Evolutionary conservation across 139 green algal species (phyloP).

Genomic region (Chlamydomonas sphaeroides): DNA sequence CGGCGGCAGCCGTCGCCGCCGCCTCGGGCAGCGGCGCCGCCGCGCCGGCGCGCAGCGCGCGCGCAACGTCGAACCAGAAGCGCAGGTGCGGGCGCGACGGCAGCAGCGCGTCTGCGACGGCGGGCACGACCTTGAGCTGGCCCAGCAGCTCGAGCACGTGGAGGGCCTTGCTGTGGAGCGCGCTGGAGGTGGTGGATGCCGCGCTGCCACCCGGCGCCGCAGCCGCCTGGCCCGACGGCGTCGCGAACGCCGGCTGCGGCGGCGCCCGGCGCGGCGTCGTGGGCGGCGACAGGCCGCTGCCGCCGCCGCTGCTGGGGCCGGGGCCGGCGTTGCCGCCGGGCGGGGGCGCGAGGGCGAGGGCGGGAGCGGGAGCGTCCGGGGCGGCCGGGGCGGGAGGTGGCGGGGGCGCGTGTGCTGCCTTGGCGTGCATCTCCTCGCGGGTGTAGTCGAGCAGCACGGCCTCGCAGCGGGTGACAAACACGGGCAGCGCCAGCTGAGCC

Average conservation of each 20-base stretch:
- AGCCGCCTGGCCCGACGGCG: neutral
- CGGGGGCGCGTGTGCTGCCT: too few relatives aligned
- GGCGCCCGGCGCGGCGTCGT: neutral
- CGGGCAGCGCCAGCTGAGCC: conserved; percentile 73
- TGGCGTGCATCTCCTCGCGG: neutral
- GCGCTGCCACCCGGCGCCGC: neutral
- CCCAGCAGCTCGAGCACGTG: conserved; percentile 46
- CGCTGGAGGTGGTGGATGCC: neutral
- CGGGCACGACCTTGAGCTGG: conserved; percentile 35
- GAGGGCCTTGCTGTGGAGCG: conserved; percentile 33
- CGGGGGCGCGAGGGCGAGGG: too few relatives aligned
- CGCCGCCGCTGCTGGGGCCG: neutral
- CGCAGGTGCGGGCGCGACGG: conserved; percentile 16
- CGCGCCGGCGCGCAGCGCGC: neutral
- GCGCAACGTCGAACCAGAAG: conserved; percentile 38
- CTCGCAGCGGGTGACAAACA: conserved; percentile 73
- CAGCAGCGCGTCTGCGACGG: conserved; percentile 35
- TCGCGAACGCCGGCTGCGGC: neutral
- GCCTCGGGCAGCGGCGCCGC: neutral
- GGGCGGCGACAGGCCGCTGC: too few relatives aligned
- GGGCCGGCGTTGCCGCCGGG: neutral
- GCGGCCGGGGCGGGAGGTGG: neutral
- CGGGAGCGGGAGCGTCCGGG: neutral
- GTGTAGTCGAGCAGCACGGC: conserved; percentile 18
- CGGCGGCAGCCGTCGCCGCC: neutral